phyloP scores from a whole-genome alignment of 805 yeast species.

The Clavispora santaluciae region DNA sequence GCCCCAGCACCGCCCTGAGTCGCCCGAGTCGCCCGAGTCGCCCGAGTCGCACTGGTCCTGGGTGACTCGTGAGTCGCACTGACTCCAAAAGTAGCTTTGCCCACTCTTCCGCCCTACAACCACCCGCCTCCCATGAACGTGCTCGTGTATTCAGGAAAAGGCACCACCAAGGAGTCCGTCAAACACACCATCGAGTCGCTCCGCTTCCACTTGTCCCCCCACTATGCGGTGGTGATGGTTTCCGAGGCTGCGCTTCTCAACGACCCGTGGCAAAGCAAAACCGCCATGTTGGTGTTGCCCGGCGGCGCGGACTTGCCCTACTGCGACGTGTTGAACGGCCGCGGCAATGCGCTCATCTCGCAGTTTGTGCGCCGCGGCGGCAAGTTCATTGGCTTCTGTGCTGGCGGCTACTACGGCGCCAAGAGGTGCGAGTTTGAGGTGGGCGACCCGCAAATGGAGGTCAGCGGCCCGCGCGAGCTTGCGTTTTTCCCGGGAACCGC shows the following conservation, averaged over 20 bases:
- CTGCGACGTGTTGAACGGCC: slow-evolving; percentile 67
- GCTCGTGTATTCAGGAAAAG: slow-evolving; percentile 43
- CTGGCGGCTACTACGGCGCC: slow-evolving; percentile 89
- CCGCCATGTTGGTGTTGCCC: slow-evolving; percentile 79
- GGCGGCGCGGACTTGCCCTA: slow-evolving; percentile 97
- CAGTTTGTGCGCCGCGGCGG: slow-evolving; percentile 79
- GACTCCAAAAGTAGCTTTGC: too few species aligned
- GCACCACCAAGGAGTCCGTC: slow-evolving; percentile 83
- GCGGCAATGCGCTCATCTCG: slow-evolving; percentile 55
- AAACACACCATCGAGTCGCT: slow-evolving; percentile 78
- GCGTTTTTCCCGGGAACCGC: slow-evolving; percentile 77
- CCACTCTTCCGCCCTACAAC: too few species aligned
- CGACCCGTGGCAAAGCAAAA: slow-evolving; percentile 82
- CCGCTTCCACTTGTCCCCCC: slow-evolving; percentile 70
- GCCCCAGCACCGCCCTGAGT: background rate
- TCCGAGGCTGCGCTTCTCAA: slow-evolving; percentile 55
- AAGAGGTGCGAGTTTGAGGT: slow-evolving; percentile 77
- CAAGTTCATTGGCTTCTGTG: slow-evolving; percentile 79
- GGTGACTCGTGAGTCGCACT: too few species aligned
- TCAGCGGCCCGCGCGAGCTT: slow-evolving; percentile 80
- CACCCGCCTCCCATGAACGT: slow-evolving; percentile 19
- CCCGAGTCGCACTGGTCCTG: background rate
- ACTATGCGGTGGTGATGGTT: slow-evolving; percentile 79
- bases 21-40: slow-evolving; percentile 3
- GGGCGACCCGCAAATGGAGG: slow-evolving; percentile 67